Base-by-base conservation (phyloP, 2,329 filamentous ascomycete genomes). In the Hypoxylon rubiginosum region DNA sequence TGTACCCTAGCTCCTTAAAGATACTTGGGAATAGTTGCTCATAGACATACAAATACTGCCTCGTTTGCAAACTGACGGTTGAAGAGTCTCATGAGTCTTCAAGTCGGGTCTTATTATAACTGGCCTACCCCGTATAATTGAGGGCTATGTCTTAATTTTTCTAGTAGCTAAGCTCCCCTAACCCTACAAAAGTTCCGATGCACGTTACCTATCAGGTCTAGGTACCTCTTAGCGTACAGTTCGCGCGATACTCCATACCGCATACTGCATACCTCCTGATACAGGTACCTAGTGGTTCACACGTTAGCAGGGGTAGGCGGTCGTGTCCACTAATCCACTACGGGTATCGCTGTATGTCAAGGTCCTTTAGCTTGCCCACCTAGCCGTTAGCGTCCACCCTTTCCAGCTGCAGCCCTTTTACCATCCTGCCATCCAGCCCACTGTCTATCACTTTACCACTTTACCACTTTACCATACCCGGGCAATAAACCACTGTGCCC, bases 111-210 rank as follows among this genome's bases (percentile, higher is more conserved):
- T 26, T 17, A 52, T 39, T 36, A 28, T 43, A 30, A 52, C 57
- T 61, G 43, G 62, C 58, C 30, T 58, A 55, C 48, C 52, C 57
- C 48, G 53, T 54, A 32, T 46, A 64, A 58, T 48, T 30, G 19
- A 53, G 13, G 4, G 49, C 8, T 41, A 41, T 32, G n/a, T 56
- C 50, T 39, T 36, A 49, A n/a, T 43, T 56, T 11, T 15, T 53
- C 41, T 59, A 45, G 28, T 28, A 45, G 49, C 43, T 56, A 46
- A 17, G 24, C 32, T 51, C 62, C 32, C 45, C 34, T 59, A 63
- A 60, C 59, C 64, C 30, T 53, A 48, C 59, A 69, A 69, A 69
- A 63, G 57, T 66, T 69, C 66, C 66, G 66, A 69, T 66, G 63
- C 66, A 62, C 50, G 36, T 1, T 19, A 26, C 53, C 45, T 63